These are phyloP conservation scores for Chaetomium strumarium DNA, from an alignment of 2,329 filamentous ascomycete genomes.

Conservation along the genomic window DNA sequence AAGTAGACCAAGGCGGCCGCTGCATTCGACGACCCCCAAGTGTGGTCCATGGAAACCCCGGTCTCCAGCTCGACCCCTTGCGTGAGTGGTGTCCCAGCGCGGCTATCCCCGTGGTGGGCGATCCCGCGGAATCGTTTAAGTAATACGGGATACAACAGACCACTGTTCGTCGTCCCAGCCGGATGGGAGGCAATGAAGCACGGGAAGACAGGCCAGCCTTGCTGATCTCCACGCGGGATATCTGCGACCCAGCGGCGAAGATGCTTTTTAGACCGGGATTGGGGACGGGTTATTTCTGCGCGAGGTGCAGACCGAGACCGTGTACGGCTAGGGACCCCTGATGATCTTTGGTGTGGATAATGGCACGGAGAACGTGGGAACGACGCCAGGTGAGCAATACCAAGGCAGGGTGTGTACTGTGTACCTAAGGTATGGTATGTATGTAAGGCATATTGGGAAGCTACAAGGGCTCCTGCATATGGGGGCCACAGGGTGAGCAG, in stretches of 20 bases:
- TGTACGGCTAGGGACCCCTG: neutral
- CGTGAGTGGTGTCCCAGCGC: conserved; percentile 2
- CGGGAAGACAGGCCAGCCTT: conserved; percentile 12
- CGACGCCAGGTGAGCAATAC: neutral
- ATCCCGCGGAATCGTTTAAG: conserved; percentile 11
- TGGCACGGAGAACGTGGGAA: neutral
- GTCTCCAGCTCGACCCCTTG: conserved; percentile 6
- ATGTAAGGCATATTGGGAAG: too few species aligned
- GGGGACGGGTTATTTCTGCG: neutral
- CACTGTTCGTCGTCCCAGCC: conserved; percentile 7
- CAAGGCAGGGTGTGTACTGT: neutral
- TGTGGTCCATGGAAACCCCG: neutral
- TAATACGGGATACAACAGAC: conserved; percentile 5
- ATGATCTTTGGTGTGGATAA: neutral
- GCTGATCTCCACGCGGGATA: conserved; percentile 1
- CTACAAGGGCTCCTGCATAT: too few species aligned
- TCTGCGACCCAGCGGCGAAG: conserved; percentile 13
- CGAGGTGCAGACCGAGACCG: neutral
- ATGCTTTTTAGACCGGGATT: conserved; percentile 10
- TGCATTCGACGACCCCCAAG: conserved; percentile 3
- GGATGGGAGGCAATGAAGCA: conserved; percentile 22
- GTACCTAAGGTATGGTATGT: too few species aligned
- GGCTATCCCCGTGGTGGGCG: neutral
- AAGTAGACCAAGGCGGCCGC: neutral
- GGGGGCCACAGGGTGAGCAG: too few species aligned